Percentiles rank a stretch among this genome's conserved stretches.
phyloP scores from a whole-genome alignment of 1,284 basidiomycete genomes.

The Pseudozyma tsukubaensis region DNA sequence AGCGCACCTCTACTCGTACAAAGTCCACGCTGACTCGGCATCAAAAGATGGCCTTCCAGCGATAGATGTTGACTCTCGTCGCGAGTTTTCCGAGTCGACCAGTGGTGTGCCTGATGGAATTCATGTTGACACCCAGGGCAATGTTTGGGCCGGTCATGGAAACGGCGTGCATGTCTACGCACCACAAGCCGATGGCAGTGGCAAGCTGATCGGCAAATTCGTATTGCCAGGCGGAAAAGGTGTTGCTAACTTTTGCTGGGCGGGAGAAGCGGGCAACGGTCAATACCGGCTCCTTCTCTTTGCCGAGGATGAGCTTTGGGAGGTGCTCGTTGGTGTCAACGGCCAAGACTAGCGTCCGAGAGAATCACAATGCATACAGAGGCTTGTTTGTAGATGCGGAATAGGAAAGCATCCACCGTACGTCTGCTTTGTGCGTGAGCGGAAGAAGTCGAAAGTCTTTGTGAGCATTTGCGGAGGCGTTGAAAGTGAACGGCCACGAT shows the following conservation, averaged over 20 bases:
- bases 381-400: not conserved
- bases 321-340: conserved; percentile 38
- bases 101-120: conserved; percentile 48
- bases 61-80: conserved; percentile 24
- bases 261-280: conserved; percentile 24
- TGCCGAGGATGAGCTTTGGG: conserved; percentile 55
- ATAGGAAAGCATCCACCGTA: too few relatives aligned
- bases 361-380: not conserved
- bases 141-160: conserved; percentile 51
- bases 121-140: conserved; percentile 42
- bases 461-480: too few relatives aligned
- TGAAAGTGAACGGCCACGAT: too few relatives aligned
- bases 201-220: conserved; percentile 50
- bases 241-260: conserved; percentile 57
- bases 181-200: conserved; percentile 29
- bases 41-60: conserved; percentile 30
- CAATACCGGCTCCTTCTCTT: conserved; percentile 46
- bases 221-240: conserved; percentile 45
- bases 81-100: conserved; percentile 30
- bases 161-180: conserved; percentile 52
- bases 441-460: not conserved
- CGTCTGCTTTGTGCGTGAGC: too few relatives aligned
- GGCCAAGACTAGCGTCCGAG: conserved; percentile 40
- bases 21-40: conserved; percentile 21
- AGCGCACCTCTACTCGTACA: conserved; percentile 36